A percentile compares a stretch with the other conserved stretches of the same genome.
phyloP scores from a whole-genome alignment of 805 yeast genomes.

The Wickerhamiella musiphila region DNA sequence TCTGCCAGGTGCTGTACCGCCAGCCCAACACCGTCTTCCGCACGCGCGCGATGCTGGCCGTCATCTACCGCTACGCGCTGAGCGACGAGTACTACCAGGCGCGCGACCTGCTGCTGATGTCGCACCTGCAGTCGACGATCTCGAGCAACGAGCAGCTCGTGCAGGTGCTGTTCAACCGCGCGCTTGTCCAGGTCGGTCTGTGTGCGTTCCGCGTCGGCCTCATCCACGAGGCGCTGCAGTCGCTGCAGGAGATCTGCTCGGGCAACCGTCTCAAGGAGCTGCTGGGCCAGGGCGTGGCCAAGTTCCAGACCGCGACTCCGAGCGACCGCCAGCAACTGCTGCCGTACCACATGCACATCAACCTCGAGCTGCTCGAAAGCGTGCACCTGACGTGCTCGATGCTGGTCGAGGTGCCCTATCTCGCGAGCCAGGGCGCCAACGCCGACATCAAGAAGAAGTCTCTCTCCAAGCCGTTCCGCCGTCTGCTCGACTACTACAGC shows the following conservation, averaged over 20 bases:
- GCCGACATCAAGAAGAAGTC: constrained; percentile 44
- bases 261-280: constrained; percentile 78
- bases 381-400: constrained; percentile 81
- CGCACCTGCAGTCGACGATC: constrained; percentile 70
- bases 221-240: constrained; percentile 71
- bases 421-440: constrained; percentile 48
- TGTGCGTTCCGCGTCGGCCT: constrained; percentile 87
- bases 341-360: constrained; percentile 98
- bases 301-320: constrained; percentile 25
- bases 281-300: constrained; percentile 78
- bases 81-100: constrained; percentile 72
- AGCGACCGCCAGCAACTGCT: constrained; percentile 61
- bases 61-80: constrained; percentile 81
- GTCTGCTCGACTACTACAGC: constrained; percentile 81
- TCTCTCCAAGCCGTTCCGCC: constrained; percentile 69
- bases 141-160: constrained; percentile 69
- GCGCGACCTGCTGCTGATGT: constrained; percentile 70
- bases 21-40: constrained; percentile 54
- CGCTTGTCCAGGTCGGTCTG: constrained; percentile 86
- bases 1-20: constrained; percentile 47
- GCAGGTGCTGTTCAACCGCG: constrained; percentile 88
- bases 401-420: constrained; percentile 78
- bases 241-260: constrained; percentile 72
- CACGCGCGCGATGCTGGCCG: constrained; percentile 68
- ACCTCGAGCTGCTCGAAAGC: constrained; percentile 84